Evolutionary conservation across 495 filamentous ascomycete genomes (phyloP).

Genomic region (Aspergillus ostianus): DNA sequence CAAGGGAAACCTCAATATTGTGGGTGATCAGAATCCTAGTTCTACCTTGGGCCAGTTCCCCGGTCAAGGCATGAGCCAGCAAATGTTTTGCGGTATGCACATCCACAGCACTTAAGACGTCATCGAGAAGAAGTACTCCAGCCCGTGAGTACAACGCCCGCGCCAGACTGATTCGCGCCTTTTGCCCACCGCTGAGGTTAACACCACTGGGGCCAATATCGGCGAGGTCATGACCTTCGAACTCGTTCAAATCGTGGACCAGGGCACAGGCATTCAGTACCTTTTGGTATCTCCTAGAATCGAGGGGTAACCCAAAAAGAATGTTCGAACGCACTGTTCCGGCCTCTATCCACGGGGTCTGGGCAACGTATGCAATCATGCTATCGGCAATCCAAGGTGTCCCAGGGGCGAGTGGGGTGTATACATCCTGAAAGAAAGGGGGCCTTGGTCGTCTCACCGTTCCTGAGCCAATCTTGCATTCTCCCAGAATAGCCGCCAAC

Average conservation of each 20-base stretch:
- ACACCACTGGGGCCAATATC: constrained; percentile 73
- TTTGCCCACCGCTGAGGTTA: constrained; percentile 72
- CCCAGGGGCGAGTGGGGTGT: not conserved
- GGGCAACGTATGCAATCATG: constrained; percentile 65
- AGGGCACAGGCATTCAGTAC: constrained; percentile 64
- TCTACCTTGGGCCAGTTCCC: constrained; percentile 58
- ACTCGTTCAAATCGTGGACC: constrained; percentile 65
- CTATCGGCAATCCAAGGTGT: constrained; percentile 38
- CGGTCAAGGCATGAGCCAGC: constrained; percentile 64
- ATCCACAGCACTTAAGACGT: constrained; percentile 65
- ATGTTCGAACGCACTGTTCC: constrained; percentile 70
- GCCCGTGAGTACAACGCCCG: constrained; percentile 73
- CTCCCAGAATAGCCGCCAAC: constrained; percentile 53
- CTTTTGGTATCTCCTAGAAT: constrained; percentile 56
- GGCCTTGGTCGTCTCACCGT: constrained; percentile 35
- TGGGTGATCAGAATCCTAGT: constrained; percentile 75
- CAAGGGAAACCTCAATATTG: constrained; percentile 62
- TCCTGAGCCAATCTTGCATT: constrained; percentile 44
- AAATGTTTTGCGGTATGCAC: constrained; percentile 69
- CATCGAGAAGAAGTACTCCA: constrained; percentile 68
- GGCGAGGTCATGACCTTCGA: constrained; percentile 64
- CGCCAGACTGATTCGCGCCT: constrained; percentile 71
- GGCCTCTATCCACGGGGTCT: constrained; percentile 77
- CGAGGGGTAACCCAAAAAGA: constrained; percentile 60
- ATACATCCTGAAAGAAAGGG: not conserved